Percentiles rank a stretch among this genome's conserved stretches.
These are phyloP conservation scores for Pyracantha coccinea DNA, from an alignment of 331 rosid genomes.

Conservation along the genomic window DNA sequence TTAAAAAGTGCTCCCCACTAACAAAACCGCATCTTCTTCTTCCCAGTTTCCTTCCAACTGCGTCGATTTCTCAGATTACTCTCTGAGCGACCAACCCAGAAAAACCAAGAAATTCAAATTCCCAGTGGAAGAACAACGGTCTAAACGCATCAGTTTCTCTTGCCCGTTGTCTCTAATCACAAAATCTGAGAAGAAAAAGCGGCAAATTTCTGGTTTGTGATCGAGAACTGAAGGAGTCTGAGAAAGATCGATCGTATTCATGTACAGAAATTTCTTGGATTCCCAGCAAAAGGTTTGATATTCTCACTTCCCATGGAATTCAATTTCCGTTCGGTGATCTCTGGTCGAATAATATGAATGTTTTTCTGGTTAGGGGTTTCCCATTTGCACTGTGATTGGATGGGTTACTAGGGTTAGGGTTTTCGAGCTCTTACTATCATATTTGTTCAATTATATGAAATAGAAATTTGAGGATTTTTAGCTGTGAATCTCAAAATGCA, in stretches of 20 bases:
- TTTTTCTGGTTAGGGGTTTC: not conserved
- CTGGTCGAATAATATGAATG: not conserved
- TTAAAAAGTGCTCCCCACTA: not conserved
- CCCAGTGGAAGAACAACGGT: not conserved
- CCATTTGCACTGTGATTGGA: not conserved
- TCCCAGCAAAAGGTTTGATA: slow-evolving; percentile 21
- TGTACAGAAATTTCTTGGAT: not conserved
- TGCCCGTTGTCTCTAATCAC: not conserved
- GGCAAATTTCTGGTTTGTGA: not conserved
- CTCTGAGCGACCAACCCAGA: not conserved
- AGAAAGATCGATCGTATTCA: not conserved
- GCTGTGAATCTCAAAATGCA: slow-evolving; percentile 35
- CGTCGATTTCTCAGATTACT: not conserved
- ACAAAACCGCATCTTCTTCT: not conserved
- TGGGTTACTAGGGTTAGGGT: not conserved
- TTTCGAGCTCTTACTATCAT: not conserved
- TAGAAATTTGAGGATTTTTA: not conserved
- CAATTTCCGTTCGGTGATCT: not conserved
- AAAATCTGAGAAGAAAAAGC: not conserved
- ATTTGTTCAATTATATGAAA: not conserved
- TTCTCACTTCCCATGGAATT: slow-evolving; percentile 1
- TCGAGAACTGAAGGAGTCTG: not conserved
- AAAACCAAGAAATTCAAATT: not conserved
- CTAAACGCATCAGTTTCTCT: not conserved
- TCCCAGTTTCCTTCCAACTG: not conserved